phyloP scores from a whole-genome alignment of 495 filamentous ascomycete species.

The Parathielavia hyrcaniae region DNA sequence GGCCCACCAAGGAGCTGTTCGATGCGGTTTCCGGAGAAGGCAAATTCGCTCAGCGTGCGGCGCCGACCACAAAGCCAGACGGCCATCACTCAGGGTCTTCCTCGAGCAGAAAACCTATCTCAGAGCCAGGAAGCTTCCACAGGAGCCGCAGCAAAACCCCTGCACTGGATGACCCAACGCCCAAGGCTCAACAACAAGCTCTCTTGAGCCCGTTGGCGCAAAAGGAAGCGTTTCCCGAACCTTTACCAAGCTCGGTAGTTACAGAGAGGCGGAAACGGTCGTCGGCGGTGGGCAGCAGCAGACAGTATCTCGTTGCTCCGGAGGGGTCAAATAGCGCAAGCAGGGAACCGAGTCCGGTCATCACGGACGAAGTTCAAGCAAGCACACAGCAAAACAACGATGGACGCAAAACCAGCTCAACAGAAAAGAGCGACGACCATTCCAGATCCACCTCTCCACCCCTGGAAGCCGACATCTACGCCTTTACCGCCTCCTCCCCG shows the following conservation, averaged over 20 bases:
- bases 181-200: slow-evolving; percentile 1
- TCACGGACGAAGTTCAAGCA: not conserved
- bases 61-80: slow-evolving; percentile 21
- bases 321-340: not conserved
- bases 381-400: not conserved
- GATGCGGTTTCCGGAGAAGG: slow-evolving; percentile 60
- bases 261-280: slow-evolving; percentile 32
- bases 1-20: slow-evolving; percentile 65
- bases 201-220: slow-evolving; percentile 22
- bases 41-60: slow-evolving; percentile 34
- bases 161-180: not conserved
- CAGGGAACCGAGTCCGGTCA: not conserved
- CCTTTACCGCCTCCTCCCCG: slow-evolving; percentile 34
- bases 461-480: slow-evolving; percentile 30
- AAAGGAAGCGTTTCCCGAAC: slow-evolving; percentile 8
- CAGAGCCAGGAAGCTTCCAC: not conserved
- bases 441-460: not conserved
- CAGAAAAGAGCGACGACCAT: not conserved
- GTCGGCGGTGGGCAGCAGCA: slow-evolving; percentile 14
- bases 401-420: not conserved
- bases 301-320: not conserved
- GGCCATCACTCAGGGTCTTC: slow-evolving; percentile 20
- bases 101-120: slow-evolving; percentile 12
- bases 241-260: slow-evolving; percentile 28
- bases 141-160: slow-evolving; percentile 2